Evolutionary conservation across 202 grass and related monocot species (phyloP), one percentile per base, ranked within the genome.

Genomic region (Setaria viridis): DNA sequence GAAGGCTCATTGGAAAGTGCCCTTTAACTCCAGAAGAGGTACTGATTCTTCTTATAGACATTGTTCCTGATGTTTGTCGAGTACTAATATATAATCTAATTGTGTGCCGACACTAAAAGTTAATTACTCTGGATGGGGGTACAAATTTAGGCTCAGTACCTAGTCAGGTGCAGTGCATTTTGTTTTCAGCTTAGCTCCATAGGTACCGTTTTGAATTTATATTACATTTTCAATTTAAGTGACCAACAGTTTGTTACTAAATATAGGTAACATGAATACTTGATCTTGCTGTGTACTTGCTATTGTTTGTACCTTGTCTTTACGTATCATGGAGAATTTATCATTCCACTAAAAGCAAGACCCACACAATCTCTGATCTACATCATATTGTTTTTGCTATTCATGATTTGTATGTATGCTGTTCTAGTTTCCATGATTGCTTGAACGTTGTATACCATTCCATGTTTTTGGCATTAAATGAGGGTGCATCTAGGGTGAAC

Each of bases 11-110:
- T 47, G 95, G 95, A 74, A 56, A 56, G 54, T 56, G 54, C 16
- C 54, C 54, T 56, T 56, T 56, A 56, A 56, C 54, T 56, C 54
- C 95, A 77, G 90, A 97, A 93, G 92, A 97, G 95, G 95, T 94
- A 93, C 60, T 62, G 25, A 63, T 47, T 62, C 48, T 37, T 71
- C 65, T 55, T 73, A 37, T 60, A 65, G 6, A 58, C 48, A 62
- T 67, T 85, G 9, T 72, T 82, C 60, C 21, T 39, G 54, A 82
- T 85, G 62, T 71, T 60, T 85, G 17, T 76, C 2, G 59, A 39
- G 30, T 77, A 42, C 16, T 60, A 47, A 67, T 55, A 54, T 53
- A 55, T 34, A 34, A 65, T 65, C 30, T 65, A 80, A 67, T 66
- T 74, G 30, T 79, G 47, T 67, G 25, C 56, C 19, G 17, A 73